Conservation (phyloP, 2,329 filamentous ascomycete genomes). For the Lizonia empirigonia region DNA sequence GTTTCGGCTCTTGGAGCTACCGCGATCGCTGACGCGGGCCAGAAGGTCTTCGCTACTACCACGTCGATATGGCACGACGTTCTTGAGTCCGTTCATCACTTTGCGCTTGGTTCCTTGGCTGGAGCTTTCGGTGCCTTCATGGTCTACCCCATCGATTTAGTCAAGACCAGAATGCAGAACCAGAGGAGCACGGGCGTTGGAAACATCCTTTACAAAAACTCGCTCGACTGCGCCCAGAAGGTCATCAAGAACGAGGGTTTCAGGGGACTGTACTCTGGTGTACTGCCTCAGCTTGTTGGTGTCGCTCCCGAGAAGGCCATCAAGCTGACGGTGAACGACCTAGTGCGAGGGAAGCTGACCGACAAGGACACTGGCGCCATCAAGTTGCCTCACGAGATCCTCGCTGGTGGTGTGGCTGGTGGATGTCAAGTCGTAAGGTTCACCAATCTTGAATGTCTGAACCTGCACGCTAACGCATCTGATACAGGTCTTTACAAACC, state of each 20-base stretch:
- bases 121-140: slow-evolving; percentile 98
- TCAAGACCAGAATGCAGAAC: slow-evolving; percentile 99
- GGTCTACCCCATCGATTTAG: slow-evolving; percentile 98
- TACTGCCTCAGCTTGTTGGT: slow-evolving; percentile 92
- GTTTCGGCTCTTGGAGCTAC: slow-evolving; percentile 62
- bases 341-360: slow-evolving; percentile 78
- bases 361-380: slow-evolving; percentile 77
- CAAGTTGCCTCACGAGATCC: slow-evolving; percentile 70
- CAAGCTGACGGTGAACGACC: slow-evolving; percentile 96
- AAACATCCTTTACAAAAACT: slow-evolving; percentile 94
- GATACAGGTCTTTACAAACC: slow-evolving; percentile 87
- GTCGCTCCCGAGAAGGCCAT: slow-evolving; percentile 99
- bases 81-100: slow-evolving; percentile 85
- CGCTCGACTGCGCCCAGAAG: slow-evolving; percentile 91
- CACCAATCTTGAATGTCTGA: background rate
- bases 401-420: slow-evolving; percentile 89
- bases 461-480: slow-evolving; percentile 13
- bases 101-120: slow-evolving; percentile 83
- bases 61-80: slow-evolving; percentile 66
- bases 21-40: slow-evolving; percentile 52
- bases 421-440: slow-evolving; percentile 88
- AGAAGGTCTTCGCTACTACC: slow-evolving; percentile 61
- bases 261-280: slow-evolving; percentile 88
- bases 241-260: slow-evolving; percentile 92
- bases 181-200: slow-evolving; percentile 80